phyloP scores from a whole-genome alignment of 208 protist genomes.

The Acanthamoeba royreba region DNA sequence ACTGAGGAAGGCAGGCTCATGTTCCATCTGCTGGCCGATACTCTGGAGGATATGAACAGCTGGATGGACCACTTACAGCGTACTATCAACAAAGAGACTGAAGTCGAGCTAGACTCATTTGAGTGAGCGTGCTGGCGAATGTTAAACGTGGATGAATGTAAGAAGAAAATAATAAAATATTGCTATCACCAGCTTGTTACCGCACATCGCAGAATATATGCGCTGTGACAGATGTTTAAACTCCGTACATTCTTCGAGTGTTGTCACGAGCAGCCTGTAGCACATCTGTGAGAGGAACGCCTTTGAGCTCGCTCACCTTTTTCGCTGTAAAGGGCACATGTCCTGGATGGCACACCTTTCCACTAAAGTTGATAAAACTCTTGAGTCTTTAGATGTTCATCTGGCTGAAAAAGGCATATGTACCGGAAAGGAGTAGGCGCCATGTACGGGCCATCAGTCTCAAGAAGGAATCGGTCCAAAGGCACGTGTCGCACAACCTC shows the following conservation, averaged over 20 bases:
- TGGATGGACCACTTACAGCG: neutral
- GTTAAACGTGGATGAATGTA: too few species aligned
- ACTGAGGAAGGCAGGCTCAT: neutral
- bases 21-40: neutral
- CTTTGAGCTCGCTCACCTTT: slow-evolving; percentile 72
- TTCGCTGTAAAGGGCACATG: slow-evolving; percentile 77
- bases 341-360: slow-evolving; percentile 69
- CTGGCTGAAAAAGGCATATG: neutral
- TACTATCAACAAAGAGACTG: neutral
- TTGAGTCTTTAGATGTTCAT: neutral
- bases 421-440: slow-evolving; percentile 74
- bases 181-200: too few species aligned
- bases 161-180: too few species aligned
- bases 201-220: too few species aligned
- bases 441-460: slow-evolving; percentile 84
- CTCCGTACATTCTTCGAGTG: slow-evolving; percentile 55
- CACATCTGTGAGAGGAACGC: slow-evolving; percentile 56
- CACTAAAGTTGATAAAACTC: neutral
- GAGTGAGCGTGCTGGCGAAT: too few species aligned
- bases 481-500: slow-evolving; percentile 68
- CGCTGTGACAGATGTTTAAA: too few species aligned
- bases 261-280: slow-evolving; percentile 54
- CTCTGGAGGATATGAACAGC: neutral
- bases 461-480: slow-evolving; percentile 77
- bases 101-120: neutral